These are phyloP conservation scores for Aspergillus cavernicola DNA, from an alignment of 495 filamentous ascomycete species.

Conservation along the genomic window DNA sequence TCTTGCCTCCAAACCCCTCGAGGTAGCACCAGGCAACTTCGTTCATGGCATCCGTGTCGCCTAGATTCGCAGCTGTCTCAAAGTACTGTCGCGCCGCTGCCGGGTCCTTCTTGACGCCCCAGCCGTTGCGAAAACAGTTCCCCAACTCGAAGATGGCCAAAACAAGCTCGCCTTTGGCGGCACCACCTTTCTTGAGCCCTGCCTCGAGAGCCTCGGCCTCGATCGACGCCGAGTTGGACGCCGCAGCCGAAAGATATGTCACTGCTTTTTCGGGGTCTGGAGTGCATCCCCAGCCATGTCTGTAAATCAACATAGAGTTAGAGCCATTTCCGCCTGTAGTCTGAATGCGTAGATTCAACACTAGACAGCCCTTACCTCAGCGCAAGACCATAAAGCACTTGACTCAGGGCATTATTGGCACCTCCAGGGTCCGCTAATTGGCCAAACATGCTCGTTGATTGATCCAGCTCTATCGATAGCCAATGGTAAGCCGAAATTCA, in stretches of 20 bases:
- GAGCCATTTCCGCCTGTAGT: neutral
- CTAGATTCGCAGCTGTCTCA: conserved; percentile 92
- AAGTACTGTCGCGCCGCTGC: conserved; percentile 92
- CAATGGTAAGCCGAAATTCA: conserved; percentile 5
- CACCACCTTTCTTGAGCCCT: conserved; percentile 87
- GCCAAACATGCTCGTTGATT: conserved; percentile 82
- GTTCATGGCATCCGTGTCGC: conserved; percentile 97
- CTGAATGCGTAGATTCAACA: too few relatives aligned
- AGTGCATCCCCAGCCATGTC: conserved; percentile 90
- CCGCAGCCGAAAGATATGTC: conserved; percentile 79
- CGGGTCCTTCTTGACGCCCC: conserved; percentile 87
- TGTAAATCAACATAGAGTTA: conserved; percentile 26
- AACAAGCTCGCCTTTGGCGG: conserved; percentile 95
- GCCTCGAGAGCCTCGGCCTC: conserved; percentile 79
- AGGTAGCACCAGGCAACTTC: conserved; percentile 95
- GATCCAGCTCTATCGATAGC: conserved; percentile 48
- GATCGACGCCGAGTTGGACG: conserved; percentile 83
- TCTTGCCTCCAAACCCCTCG: conserved; percentile 90
- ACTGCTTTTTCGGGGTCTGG: conserved; percentile 70
- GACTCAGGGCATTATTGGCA: conserved; percentile 86
- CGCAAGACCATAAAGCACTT: conserved; percentile 94
- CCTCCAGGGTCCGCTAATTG: conserved; percentile 80
- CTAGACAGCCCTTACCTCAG: conserved; percentile 72
- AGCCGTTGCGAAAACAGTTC: conserved; percentile 94
- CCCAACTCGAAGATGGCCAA: conserved; percentile 91